These are phyloP conservation scores for Panellus pusillus DNA, from an alignment of 768 basidiomycete genomes.

Conservation along the genomic window DNA sequence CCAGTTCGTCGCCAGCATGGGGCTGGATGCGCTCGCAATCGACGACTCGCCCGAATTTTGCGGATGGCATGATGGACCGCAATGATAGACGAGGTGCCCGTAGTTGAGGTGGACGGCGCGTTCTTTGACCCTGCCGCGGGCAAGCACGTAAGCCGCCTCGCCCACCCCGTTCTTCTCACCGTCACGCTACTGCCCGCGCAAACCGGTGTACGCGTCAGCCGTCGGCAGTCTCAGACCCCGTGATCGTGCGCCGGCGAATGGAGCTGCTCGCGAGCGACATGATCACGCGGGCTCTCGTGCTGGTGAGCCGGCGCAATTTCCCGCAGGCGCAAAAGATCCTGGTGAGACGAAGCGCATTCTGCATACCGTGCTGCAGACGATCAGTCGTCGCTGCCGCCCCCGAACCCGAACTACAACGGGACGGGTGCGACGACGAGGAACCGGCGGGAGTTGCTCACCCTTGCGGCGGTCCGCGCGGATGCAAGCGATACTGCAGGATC, in stretches of 20 bases:
- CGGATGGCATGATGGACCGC: constrained; percentile 91
- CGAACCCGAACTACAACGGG: constrained; percentile 36
- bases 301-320: constrained; percentile 90
- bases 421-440: constrained; percentile 59
- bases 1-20: constrained; percentile 84
- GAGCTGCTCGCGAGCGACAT: constrained; percentile 96
- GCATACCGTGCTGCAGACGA: constrained; percentile 84
- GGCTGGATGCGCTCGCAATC: constrained; percentile 71
- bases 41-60: constrained; percentile 73
- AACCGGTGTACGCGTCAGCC: constrained; percentile 39
- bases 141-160: constrained; percentile 84
- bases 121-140: constrained; percentile 89
- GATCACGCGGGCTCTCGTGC: constrained; percentile 91
- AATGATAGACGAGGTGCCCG: constrained; percentile 98
- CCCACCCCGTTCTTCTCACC: constrained; percentile 92
- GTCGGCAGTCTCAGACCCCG: constrained; percentile 67
- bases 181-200: constrained; percentile 80
- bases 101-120: constrained; percentile 92
- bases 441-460: constrained; percentile 73
- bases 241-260: constrained; percentile 92
- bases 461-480: constrained; percentile 77
- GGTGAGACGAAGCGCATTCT: constrained; percentile 89
- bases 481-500: constrained; percentile 82
- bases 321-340: constrained; percentile 89
- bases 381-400: constrained; percentile 71